Evolutionary conservation across 1,139 yeast species (phyloP).

Genomic region (Sugiyamaella paludigena): DNA sequence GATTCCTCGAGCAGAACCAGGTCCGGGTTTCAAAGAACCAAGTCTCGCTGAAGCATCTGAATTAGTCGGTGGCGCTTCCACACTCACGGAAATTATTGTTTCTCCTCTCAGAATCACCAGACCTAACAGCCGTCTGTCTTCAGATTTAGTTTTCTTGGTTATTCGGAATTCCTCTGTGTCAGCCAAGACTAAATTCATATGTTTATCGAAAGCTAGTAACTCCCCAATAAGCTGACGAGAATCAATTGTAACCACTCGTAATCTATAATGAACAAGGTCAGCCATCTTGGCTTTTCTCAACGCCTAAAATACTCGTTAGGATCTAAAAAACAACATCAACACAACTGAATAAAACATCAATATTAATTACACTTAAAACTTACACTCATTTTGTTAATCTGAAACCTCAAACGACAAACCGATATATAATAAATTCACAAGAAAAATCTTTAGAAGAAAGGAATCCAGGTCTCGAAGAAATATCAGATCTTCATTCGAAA

Average conservation of each 20-base stretch:
- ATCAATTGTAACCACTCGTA: conserved; percentile 71
- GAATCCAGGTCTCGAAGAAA: no score
- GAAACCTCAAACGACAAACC: no score
- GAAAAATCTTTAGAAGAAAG: no score
- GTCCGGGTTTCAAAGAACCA: conserved; percentile 43
- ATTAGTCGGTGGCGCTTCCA: conserved; percentile 70
- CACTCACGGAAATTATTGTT: conserved; percentile 75
- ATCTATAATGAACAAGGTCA: conserved; percentile 69
- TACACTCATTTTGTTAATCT: conserved; percentile 12
- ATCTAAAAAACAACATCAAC: neutral
- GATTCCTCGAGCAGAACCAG: conserved; percentile 47
- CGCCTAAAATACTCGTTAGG: conserved; percentile 10
- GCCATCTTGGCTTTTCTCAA: conserved; percentile 49
- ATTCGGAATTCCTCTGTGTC: conserved; percentile 83
- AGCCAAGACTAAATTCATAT: conserved; percentile 79
- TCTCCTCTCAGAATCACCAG: conserved; percentile 85
- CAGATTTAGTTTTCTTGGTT: conserved; percentile 51
- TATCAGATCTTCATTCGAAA: no score
- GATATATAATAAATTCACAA: no score
- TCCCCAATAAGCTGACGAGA: conserved; percentile 76
- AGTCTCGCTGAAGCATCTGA: conserved; percentile 47
- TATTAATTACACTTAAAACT: neutral
- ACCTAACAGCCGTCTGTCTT: conserved; percentile 66
- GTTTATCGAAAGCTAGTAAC: conserved; percentile 82
- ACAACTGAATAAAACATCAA: neutral